Evolutionary conservation across 768 basidiomycete species (phyloP), one percentile per base, ranked within the genome.

Genomic region (Terana coerulea): DNA sequence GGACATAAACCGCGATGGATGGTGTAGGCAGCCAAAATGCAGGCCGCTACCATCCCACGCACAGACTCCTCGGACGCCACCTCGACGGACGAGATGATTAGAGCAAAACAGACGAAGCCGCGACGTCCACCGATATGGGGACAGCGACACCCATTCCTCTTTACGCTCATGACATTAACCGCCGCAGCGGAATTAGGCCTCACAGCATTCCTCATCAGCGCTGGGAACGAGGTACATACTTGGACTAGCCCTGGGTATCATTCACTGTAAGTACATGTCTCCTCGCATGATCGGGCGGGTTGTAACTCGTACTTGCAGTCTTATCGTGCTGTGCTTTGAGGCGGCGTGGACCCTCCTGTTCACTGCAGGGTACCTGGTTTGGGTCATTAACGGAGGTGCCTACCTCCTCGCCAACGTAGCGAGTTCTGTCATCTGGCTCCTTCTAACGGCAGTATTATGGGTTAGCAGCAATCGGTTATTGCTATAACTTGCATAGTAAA

Each of bases 391-490:
- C 47, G 83, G 84, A 42, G 78, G 77, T 3, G 75, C 78, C 40
- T 83, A 84, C 63, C 65, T 87, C 36, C 73, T 91, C 19, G 88
- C 87, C n/a, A 84, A 80, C 63, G 72, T 91, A 36, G 86, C 88
- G 21, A 86, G 86, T 56, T 91, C 88, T 15, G 76, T 88, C 17
- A 64, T 84, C 49, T 91, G 88, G 88, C 70, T 91, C 26, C 64
- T 80, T 24, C 62, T 83, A 31, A 87, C 88, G 2, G 71, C 77
- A 5, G 64, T 77, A 5, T 62, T 90, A 59, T 91, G 89, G 89
- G 88, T 83, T 55, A 53, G 78, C 67, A 25, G 28, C 28, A 15
- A 33, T 17, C 36, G 42, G 42, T 45, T n/a, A n/a, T n/a, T n/a
- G n/a, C n/a, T n/a, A n/a, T n/a, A n/a, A n/a, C n/a, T n/a, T n/a